A percentile compares a stretch with the other conserved stretches of the same genome.
phyloP scores from a whole-genome alignment of 164 flowering plant species.

The Liquidambar formosana region DNA sequence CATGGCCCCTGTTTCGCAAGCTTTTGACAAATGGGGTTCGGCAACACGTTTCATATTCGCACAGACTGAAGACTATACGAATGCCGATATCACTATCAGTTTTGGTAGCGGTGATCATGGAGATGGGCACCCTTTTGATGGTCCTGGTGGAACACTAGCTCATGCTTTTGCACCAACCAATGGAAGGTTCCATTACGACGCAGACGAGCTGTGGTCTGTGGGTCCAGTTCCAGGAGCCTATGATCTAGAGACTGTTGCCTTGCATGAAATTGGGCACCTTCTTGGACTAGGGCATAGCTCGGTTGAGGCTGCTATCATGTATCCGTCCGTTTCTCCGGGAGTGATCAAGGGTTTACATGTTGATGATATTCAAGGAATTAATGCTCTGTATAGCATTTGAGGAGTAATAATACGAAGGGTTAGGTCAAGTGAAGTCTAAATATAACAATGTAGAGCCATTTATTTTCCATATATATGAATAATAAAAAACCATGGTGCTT shows the following conservation, averaged over 20 bases:
- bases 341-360: slow-evolving; percentile 15
- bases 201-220: slow-evolving; percentile 11
- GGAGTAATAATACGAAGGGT: no score
- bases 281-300: no score
- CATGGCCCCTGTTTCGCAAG: not conserved
- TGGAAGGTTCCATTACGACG: no score
- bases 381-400: slow-evolving; percentile 11
- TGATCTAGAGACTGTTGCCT: slow-evolving; percentile 22
- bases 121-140: slow-evolving; percentile 30
- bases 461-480: no score
- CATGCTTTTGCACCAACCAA: slow-evolving; percentile 23
- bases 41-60: slow-evolving; percentile 2
- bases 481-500: no score
- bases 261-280: no score
- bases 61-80: not conserved
- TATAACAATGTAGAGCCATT: no score
- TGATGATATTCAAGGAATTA: slow-evolving; percentile 31
- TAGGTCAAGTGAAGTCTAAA: no score
- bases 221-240: not conserved
- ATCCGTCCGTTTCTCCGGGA: slow-evolving; percentile 5
- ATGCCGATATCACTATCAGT: slow-evolving; percentile 16
- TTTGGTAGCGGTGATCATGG: slow-evolving; percentile 22
- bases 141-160: slow-evolving; percentile 25
- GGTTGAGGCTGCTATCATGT: no score
- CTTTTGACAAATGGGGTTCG: slow-evolving; percentile 2